Conservation (phyloP, 228 moss, liverwort and hornwort species). For the Sphagnum fallax region DNA sequence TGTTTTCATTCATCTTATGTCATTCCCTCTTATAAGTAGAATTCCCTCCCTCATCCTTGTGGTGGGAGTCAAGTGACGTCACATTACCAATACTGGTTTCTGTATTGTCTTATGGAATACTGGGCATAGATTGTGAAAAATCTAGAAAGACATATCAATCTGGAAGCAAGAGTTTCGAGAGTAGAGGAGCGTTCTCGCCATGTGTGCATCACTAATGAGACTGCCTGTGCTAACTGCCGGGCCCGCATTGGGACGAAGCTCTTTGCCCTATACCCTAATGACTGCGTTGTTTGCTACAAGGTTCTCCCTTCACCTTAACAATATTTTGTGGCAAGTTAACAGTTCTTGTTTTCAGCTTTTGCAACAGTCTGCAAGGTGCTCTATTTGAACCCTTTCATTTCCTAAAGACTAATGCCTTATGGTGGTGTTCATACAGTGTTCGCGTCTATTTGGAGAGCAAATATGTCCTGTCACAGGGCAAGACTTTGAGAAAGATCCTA, state of each 20-base stretch:
- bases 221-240: conserved; percentile 75
- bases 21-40: background rate
- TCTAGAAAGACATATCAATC: conserved; percentile 68
- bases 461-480: conserved; percentile 62
- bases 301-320: conserved; percentile 13
- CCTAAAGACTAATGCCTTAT: background rate
- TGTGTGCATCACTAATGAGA: conserved; percentile 79
- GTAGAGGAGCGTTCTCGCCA: conserved; percentile 91
- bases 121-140: conserved; percentile 74
- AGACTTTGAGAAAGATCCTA: conserved; percentile 48
- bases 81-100: no score
- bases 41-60: background rate
- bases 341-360: background rate
- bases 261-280: conserved; percentile 84
- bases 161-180: conserved; percentile 85
- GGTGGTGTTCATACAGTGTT: conserved; percentile 42
- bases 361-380: background rate
- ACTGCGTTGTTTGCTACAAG: conserved; percentile 90
- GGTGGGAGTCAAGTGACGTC: no score
- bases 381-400: background rate
- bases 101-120: background rate
- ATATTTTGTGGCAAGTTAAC: background rate
- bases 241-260: conserved; percentile 96
- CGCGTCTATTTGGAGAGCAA: conserved; percentile 76
- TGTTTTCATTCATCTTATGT: background rate